A percentile compares a stretch with the other conserved stretches of the same genome.
Conservation (phyloP, 2,329 filamentous ascomycete species). For the Fusarium sambucinum region DNA sequence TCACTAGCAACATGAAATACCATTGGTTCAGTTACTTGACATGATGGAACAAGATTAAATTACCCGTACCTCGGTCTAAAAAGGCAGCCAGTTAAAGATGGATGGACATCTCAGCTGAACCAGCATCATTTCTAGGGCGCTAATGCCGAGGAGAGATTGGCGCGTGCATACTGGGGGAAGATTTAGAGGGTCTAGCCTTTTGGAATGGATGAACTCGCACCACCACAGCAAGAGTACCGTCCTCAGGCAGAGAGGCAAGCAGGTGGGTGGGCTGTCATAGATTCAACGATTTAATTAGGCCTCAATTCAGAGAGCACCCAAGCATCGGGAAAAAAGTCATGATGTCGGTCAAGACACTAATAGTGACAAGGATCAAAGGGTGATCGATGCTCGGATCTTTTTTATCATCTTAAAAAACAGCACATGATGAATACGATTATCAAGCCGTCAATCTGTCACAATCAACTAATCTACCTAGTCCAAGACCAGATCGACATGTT, state of each 20-base stretch:
- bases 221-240: background rate
- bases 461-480: background rate
- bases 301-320: background rate
- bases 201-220: conserved; percentile 38
- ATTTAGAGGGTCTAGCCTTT: conserved; percentile 11
- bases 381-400: background rate
- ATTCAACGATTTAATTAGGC: background rate
- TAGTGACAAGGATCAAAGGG: conserved; percentile 4
- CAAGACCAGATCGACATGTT: conserved; percentile 26
- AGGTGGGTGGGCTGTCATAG: too few species aligned
- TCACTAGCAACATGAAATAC: background rate
- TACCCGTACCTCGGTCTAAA: conserved; percentile 15
- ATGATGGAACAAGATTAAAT: conserved; percentile 25
- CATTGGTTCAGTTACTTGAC: conserved; percentile 29
- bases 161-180: conserved; percentile 6
- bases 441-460: conserved; percentile 10
- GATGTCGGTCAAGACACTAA: conserved; percentile 29
- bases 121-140: conserved; percentile 35
- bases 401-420: background rate
- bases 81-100: conserved; percentile 16
- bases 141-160: conserved; percentile 36
- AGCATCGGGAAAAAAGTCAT: conserved; percentile 26
- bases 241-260: background rate
- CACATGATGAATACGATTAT: conserved; percentile 9
- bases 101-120: conserved; percentile 46